Conservation (phyloP, 2,329 filamentous ascomycete species). For the Talaromyces funiculosus region DNA sequence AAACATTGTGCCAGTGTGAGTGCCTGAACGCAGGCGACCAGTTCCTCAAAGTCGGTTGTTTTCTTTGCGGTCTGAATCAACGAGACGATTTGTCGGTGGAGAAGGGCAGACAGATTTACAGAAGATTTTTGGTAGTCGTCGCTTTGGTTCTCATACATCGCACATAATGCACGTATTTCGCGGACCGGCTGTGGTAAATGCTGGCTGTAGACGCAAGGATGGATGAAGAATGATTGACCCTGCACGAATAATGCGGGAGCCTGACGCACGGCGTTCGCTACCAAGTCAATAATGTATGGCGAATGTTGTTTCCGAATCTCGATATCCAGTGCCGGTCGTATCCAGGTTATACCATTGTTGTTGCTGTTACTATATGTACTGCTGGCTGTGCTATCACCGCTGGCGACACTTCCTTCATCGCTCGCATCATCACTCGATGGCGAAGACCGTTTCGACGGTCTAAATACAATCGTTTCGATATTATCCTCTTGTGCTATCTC, state of each 20-base stretch:
- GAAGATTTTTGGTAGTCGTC: slow-evolving; percentile 9
- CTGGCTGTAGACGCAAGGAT: slow-evolving; percentile 19
- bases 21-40: slow-evolving; percentile 22
- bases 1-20: slow-evolving; percentile 24
- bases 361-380: neutral
- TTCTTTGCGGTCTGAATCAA: slow-evolving; percentile 14
- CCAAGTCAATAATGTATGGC: slow-evolving; percentile 17
- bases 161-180: slow-evolving; percentile 20
- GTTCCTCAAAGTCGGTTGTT: slow-evolving; percentile 19
- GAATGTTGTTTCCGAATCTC: slow-evolving; percentile 24
- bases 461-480: neutral
- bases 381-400: neutral
- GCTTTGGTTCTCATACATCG: slow-evolving; percentile 15
- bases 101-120: slow-evolving; percentile 4
- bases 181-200: slow-evolving; percentile 14
- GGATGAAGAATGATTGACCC: slow-evolving; percentile 23
- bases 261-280: slow-evolving; percentile 18
- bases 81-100: slow-evolving; percentile 15
- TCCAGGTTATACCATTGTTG: slow-evolving; percentile 7
- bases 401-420: neutral
- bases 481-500: neutral
- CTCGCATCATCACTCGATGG: neutral
- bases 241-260: slow-evolving; percentile 18
- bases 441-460: neutral
- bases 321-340: slow-evolving; percentile 14